Evolutionary conservation across 345 rosid genomes (phyloP).

Genomic region (Eutrema yunnanense): DNA sequence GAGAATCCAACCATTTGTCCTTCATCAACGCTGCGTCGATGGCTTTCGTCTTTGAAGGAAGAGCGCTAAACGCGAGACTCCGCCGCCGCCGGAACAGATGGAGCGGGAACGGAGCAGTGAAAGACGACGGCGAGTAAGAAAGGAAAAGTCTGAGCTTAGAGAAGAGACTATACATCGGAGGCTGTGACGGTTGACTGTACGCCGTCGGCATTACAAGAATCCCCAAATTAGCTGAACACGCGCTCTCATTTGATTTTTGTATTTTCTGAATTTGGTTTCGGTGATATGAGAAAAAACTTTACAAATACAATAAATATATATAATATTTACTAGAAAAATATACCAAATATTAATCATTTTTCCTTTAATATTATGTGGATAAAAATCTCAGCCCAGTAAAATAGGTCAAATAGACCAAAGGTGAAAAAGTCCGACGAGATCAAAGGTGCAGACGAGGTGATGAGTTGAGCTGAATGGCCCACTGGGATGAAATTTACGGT

Average conservation of each 20-base stretch:
- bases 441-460: no score
- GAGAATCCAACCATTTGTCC: conserved; percentile 62
- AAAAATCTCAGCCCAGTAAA: no score
- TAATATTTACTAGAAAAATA: no score
- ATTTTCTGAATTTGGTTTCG: no score
- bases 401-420: no score
- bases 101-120: neutral
- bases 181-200: conserved; percentile 4
- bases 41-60: conserved; percentile 9
- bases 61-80: neutral
- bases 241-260: neutral
- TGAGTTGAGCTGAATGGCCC: no score
- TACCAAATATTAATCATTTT: no score
- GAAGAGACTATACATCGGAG: conserved; percentile 28
- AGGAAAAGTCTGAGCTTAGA: conserved; percentile 33
- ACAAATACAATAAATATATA: no score
- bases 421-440: no score
- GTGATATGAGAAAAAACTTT: no score
- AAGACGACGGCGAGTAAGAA: neutral
- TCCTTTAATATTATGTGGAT: no score
- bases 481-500: no score
- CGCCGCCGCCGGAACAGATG: neutral
- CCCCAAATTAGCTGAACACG: neutral
- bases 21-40: conserved; percentile 36
- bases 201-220: conserved; percentile 15